Evolutionary conservation across 2,329 filamentous ascomycete genomes (phyloP).

Genomic region (Plectosphaerella plurivora): DNA sequence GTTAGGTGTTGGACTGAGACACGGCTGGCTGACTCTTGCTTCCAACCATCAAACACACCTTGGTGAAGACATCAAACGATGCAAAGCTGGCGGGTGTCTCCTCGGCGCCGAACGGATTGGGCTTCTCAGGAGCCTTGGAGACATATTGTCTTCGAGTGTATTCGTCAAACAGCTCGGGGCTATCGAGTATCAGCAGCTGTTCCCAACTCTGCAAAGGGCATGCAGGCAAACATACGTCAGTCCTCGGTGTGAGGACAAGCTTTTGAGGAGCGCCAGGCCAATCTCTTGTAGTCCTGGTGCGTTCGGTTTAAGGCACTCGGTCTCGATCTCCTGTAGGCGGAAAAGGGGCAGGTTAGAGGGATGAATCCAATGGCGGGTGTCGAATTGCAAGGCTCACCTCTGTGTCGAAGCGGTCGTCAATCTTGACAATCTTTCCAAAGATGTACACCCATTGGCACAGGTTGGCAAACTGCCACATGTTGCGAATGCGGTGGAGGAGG

Average conservation of each 20-base stretch:
- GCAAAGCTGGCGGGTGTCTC: slow-evolving; percentile 70
- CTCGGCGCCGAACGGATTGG: slow-evolving; percentile 79
- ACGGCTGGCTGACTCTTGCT: background rate
- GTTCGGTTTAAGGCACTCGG: slow-evolving; percentile 76
- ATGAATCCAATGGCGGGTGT: background rate
- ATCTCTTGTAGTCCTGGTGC: slow-evolving; percentile 75
- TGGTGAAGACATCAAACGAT: slow-evolving; percentile 77
- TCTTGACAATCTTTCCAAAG: slow-evolving; percentile 85
- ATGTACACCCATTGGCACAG: slow-evolving; percentile 90
- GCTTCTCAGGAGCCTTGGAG: slow-evolving; percentile 66
- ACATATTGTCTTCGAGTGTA: slow-evolving; percentile 86
- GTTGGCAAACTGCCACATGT: slow-evolving; percentile 94
- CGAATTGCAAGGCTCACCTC: slow-evolving; percentile 57
- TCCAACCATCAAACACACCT: slow-evolving; percentile 42
- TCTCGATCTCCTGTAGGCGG: slow-evolving; percentile 69
- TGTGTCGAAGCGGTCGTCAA: slow-evolving; percentile 82
- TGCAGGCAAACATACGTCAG: slow-evolving; percentile 63
- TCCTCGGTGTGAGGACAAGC: slow-evolving; percentile 88
- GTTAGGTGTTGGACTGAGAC: background rate
- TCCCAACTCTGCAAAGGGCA: background rate
- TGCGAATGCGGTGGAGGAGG: slow-evolving; percentile 66
- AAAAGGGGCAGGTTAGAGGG: background rate
- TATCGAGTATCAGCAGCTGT: slow-evolving; percentile 27
- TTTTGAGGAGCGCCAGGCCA: slow-evolving; percentile 83
- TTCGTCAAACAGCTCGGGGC: slow-evolving; percentile 85